Evolutionary conservation across 192 early-diverging fungal species (phyloP), one percentile per base, ranked within the genome.

Genomic region (Backusella parvicylindrica): DNA sequence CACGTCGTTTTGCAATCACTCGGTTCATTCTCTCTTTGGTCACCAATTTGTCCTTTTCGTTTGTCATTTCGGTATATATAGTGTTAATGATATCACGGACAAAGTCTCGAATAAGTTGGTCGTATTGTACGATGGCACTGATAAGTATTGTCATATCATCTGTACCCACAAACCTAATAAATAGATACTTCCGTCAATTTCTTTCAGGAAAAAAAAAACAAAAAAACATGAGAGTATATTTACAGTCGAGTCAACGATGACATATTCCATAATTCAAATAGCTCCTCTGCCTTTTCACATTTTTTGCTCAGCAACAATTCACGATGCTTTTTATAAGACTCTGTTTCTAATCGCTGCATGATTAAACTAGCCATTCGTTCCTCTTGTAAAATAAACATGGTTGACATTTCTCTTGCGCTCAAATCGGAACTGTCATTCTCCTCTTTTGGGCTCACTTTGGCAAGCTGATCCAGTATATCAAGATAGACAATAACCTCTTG

Each of bases 401-500:
- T n/a, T 1, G 50, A 23, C 70, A 56, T 71, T 37, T 71, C 70
- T 36, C 70, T 37, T 18, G 43, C 70, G 13, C 32, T 56, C 18
- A n/a, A 33, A 2, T 18, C 13, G 9, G 18, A n/a, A n/a, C n/a
- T n/a, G n/a, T n/a, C 8, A 0, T n/a, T 6, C 7, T 56, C 8
- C 33, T 23, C 70, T 21, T 23, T 41, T 21, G 70, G 50, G 12
- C n/a, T 26, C 9, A 21, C 18, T 38, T 49, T 47, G 6, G 76
- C 26, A 11, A 21, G 63, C 16, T 5, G 13, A 15, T 43, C 21
- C 5, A 77, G 49, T 5, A 77, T 7, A 7, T 53, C 7, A 9
- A 77, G 60, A 64, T 72, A 77, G 15, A 37, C 36, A 33, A 12
- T 0, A 5, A 77, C 64, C 37, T 77, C 68, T 43, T 23, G 63